phyloP scores from a whole-genome alignment of 2,329 filamentous ascomycete species.

The Beauveria australis region DNA sequence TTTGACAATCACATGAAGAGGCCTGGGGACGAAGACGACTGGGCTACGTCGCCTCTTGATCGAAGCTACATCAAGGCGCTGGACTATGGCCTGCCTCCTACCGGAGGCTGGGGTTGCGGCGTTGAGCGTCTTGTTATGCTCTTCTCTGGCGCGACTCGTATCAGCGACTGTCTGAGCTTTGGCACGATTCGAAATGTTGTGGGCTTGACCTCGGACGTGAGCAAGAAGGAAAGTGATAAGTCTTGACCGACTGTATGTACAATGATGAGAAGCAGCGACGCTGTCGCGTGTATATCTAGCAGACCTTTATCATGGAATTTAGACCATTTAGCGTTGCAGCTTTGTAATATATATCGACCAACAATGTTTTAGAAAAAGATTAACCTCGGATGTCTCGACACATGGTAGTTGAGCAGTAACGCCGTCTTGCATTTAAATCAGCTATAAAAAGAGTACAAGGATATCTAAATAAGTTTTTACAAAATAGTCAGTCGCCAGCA shows the following conservation, averaged over 20 bases:
- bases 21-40: conserved; percentile 29
- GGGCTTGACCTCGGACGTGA: conserved; percentile 30
- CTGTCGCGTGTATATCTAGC: conserved; percentile 4
- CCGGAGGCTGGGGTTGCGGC: conserved; percentile 93
- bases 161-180: conserved; percentile 82
- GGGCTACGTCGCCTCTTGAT: conserved; percentile 47
- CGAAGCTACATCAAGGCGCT: conserved; percentile 78
- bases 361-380: not conserved
- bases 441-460: not conserved
- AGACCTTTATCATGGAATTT: not conserved
- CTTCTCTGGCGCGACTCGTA: conserved; percentile 68
- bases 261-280: not conserved
- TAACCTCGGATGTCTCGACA: not conserved
- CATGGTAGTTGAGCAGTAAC: not conserved
- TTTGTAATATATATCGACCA: not conserved
- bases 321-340: not conserved
- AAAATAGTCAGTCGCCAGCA: not conserved
- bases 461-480: not conserved
- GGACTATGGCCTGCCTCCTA: conserved; percentile 87
- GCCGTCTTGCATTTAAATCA: not conserved
- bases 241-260: not conserved
- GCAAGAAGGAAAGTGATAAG: not conserved
- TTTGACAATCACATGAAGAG: not conserved
- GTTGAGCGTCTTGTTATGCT: conserved; percentile 89
- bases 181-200: conserved; percentile 69